These are phyloP conservation scores for Coelastrella sp. DNA, from an alignment of 139 green algal genomes.

Conservation along the genomic window DNA sequence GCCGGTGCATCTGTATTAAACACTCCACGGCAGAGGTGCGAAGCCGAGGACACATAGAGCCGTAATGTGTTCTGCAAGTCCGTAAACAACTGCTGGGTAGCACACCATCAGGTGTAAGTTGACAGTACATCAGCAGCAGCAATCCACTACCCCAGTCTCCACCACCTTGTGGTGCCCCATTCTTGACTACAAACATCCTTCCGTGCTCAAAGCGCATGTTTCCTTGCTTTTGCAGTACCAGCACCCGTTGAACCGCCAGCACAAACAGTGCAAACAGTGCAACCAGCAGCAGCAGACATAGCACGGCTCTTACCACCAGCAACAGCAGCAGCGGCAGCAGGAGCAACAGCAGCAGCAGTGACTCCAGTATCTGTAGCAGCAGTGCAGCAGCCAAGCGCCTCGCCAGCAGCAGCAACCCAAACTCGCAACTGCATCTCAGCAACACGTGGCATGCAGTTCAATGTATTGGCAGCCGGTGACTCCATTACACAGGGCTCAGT, in stretches of 20 bases:
- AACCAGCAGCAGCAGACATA: background rate
- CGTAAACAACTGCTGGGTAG: too few species aligned
- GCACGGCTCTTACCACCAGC: background rate
- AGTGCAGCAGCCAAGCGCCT: background rate
- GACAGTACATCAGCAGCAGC: background rate
- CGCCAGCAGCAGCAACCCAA: background rate
- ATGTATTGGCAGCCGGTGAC: constrained; percentile 46
- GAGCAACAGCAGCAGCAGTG: background rate
- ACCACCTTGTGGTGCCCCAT: too few species aligned
- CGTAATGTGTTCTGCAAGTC: too few species aligned
- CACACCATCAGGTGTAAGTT: background rate
- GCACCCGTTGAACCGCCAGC: background rate
- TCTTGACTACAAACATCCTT: too few species aligned
- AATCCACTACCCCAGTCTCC: background rate
- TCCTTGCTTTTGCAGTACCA: background rate
- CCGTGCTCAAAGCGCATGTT: too few species aligned
- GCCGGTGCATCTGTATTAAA: too few species aligned
- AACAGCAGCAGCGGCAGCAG: background rate
- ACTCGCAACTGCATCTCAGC: background rate
- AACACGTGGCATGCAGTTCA: constrained; percentile 11
- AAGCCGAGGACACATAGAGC: too few species aligned
- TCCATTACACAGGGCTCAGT: constrained; percentile 44
- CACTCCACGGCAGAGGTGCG: too few species aligned
- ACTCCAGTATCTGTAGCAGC: background rate
- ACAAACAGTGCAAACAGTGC: background rate